Percentiles rank a stretch among this genome's conserved stretches.
These are phyloP conservation scores for Fennellomyces sp. DNA, from an alignment of 371 early-diverging fungal species.

Conservation along the genomic window DNA sequence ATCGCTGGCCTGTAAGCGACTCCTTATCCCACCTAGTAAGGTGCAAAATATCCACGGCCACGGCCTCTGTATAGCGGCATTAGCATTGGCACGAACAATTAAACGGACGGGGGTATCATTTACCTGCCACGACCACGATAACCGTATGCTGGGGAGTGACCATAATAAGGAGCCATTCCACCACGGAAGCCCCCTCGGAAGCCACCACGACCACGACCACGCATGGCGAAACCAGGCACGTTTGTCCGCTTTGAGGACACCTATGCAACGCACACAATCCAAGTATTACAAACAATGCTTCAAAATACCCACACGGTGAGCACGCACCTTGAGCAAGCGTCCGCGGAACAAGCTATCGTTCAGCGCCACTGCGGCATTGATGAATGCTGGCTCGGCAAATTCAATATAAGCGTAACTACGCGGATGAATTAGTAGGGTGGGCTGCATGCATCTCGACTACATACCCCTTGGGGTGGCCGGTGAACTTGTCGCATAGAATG, in stretches of 20 bases:
- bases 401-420: conserved; percentile 91
- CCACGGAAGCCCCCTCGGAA: conserved; percentile 76
- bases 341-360: conserved; percentile 91
- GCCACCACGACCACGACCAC: conserved; percentile 78
- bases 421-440: not conserved
- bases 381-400: conserved; percentile 87
- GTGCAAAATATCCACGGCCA: conserved; percentile 67
- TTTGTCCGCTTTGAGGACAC: conserved; percentile 95
- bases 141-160: conserved; percentile 54
- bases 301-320: not conserved
- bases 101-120: not conserved
- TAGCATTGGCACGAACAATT: not conserved
- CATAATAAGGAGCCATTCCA: conserved; percentile 34
- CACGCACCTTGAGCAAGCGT: conserved; percentile 79
- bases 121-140: conserved; percentile 62
- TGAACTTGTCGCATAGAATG: conserved; percentile 92
- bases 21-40: conserved; percentile 48
- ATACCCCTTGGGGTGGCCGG: conserved; percentile 96
- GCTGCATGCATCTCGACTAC: not conserved
- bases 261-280: conserved; percentile 16
- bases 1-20: no score
- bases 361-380: conserved; percentile 86
- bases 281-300: not conserved
- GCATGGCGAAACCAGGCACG: conserved; percentile 81
- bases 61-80: conserved; percentile 36